Base-by-base conservation (phyloP, 1,139 yeast genomes). In the Sugiyamaella pinicola region DNA sequence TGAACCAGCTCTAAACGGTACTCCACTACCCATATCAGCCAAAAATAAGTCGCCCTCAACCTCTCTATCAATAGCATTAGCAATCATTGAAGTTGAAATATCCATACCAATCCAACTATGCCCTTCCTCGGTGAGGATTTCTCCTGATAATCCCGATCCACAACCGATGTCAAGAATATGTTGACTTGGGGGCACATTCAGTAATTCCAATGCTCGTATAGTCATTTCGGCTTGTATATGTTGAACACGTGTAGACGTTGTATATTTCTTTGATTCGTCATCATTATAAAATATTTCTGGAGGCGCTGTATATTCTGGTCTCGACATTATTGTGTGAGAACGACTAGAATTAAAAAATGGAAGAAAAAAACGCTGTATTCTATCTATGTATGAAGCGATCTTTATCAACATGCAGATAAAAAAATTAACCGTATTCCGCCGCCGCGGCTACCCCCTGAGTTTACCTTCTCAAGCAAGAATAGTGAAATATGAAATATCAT, bases 211-310 rank as follows among this genome's bases (percentile, higher is more conserved):
- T 0, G 99, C 96, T 63, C 99, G 79, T 49, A 91, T 77, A 0
- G 99, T 90, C 99, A 93, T 93, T 67, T 88, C 87, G 1, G 98
- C 98, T 70, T 93, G 99, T 62, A 93, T 93, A 67, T 89, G 96
- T 73, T 93, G 99, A 49, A 93, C 96, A 77, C 99, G 93, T 2
- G 96, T 85, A 8, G 96, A 87, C 1, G 87, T 79, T 0, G 99
- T 91, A 70, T 93, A 93, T 68, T 93, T 93, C 64, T 78, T 76
- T 0, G 98, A 87, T 71, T 93, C 99, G 1, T 82, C 72, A 55
- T 91, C 98, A 75, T 90, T 86, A 69, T 93, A 93, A 68, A 90
- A 95, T 61, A 91, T 81, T 74, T 93, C 99, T 42, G 99, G 98
- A 34, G 99, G 99, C 12, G 99, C 99, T 56, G 91, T 77, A 64